Evolutionary conservation across 176 grass and related monocot genomes (phyloP).

Genomic region (Paspalum vaginatum): DNA sequence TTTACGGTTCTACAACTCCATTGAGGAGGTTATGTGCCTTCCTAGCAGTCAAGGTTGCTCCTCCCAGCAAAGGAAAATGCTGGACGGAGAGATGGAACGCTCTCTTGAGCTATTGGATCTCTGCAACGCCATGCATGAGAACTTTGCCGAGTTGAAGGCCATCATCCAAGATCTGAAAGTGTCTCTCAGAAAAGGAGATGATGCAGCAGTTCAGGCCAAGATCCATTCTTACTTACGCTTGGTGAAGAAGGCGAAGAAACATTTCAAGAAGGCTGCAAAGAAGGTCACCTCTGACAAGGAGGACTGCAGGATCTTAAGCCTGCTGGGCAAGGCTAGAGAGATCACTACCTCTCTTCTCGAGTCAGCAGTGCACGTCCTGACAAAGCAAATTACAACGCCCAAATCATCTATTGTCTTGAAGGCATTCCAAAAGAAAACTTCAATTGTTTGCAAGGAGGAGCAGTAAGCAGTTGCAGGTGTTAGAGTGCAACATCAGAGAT

Average conservation of each 20-base stretch:
- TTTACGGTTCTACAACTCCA: constrained; percentile 40
- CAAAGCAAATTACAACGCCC: constrained; percentile 31
- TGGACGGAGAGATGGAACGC: constrained; percentile 53
- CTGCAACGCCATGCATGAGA: constrained; percentile 50
- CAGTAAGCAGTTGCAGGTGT: constrained; percentile 41
- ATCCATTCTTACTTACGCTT: constrained; percentile 49
- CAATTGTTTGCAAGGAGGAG: constrained; percentile 36
- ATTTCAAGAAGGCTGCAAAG: constrained; percentile 55
- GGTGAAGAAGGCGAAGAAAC: constrained; percentile 61
- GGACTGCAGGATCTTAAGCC: constrained; percentile 24
- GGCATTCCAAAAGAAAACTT: constrained; percentile 46
- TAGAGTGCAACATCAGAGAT: constrained; percentile 38
- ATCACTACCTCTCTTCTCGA: constrained; percentile 56
- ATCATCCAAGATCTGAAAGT: constrained; percentile 52
- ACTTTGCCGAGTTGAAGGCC: constrained; percentile 48
- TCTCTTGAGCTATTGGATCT: constrained; percentile 55
- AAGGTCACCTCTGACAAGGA: constrained; percentile 44
- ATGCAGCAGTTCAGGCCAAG: constrained; percentile 26
- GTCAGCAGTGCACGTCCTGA: constrained; percentile 40
- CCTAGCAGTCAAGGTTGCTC: constrained; percentile 47
- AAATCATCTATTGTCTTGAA: constrained; percentile 52
- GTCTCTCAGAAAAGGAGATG: constrained; percentile 52
- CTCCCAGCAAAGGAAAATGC: constrained; percentile 46
- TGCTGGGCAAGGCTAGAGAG: constrained; percentile 57
- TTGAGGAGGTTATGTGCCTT: constrained; percentile 50